Base-by-base conservation (phyloP, 345 rosid species). In the Cardiospermum halicacabum region DNA sequence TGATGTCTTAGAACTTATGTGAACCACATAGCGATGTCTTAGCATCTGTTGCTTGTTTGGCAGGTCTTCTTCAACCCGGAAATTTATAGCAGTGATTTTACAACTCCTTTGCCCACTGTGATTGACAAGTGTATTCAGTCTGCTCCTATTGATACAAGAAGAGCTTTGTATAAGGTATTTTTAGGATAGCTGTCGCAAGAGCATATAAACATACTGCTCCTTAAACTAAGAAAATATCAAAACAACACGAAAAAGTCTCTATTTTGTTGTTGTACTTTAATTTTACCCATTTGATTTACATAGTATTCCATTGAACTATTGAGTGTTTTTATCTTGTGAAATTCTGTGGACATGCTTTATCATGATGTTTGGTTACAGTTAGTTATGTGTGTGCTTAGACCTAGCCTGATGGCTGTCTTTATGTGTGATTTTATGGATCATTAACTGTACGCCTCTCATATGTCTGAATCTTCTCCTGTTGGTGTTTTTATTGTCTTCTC, bases 21-120 rank as follows among this genome's bases (percentile, higher is more conserved):
- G 18, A 5, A 5, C 50, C 50, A 18, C 18, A 22, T 8, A 16
- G 21, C 18, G 50, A 18, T 16, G 16, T 45, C 18, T 45, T 18
- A n/a, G 9, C 53, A 49, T 67, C 16, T 59, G 19, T 71, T 11
- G 32, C 68, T 71, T 82, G 53, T 51, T 80, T 53, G 43, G 45
- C 84, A 94, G 99, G 85, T 91, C 27, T 91, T 94, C 82, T 88
- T 94, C 69, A 88, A 80, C 77, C 99, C 99, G 26, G 99, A 91
- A 84, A 94, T 91, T 56, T 91, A 87, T 74, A 84, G 82, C 84
- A 77, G 75, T 64, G 91, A 94, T 71, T 90, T 75, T 58, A 47
- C 80, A 25, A 85, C 94, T 72, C 81, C 97, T 62, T 82, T 90
- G 72, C 95, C 98, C 56, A 89, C 68, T 62, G 91, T 93, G 31